phyloP scores from a whole-genome alignment of 805 yeast genomes.

The Wickerhamomyces xylosicus region DNA sequence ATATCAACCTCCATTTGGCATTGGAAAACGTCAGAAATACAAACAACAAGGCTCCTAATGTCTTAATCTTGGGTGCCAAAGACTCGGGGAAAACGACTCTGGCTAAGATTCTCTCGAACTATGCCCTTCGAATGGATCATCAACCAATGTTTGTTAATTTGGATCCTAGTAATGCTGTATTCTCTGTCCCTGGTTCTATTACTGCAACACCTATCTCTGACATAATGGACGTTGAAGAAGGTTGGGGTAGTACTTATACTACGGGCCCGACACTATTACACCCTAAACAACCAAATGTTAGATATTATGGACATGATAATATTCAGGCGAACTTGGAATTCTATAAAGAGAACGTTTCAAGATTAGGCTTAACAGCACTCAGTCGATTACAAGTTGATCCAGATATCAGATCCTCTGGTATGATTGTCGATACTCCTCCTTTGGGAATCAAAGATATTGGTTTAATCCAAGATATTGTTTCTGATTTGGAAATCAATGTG shows the following conservation, averaged over 20 bases:
- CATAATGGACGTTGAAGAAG: conserved; percentile 63
- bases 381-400: conserved; percentile 41
- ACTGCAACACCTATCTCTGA: conserved; percentile 81
- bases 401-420: conserved; percentile 37
- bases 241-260: conserved; percentile 71
- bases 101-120: conserved; percentile 57
- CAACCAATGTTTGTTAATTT: conserved; percentile 70
- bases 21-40: conserved; percentile 43
- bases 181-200: conserved; percentile 73
- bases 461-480: conserved; percentile 44
- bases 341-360: conserved; percentile 18
- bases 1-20: conserved; percentile 64
- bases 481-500: conserved; percentile 46
- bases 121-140: conserved; percentile 61
- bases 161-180: conserved; percentile 64
- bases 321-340: conserved; percentile 37
- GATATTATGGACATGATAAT: conserved; percentile 63
- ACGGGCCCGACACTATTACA: conserved; percentile 70
- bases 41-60: conserved; percentile 27
- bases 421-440: conserved; percentile 69
- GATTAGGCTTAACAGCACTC: conserved; percentile 25
- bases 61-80: conserved; percentile 63
- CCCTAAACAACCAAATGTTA: conserved; percentile 85
- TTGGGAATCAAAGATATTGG: conserved; percentile 38
- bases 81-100: conserved; percentile 75